Evolutionary conservation across 176 grass and related monocot genomes (phyloP).

Genomic region (Chloris gayana): DNA sequence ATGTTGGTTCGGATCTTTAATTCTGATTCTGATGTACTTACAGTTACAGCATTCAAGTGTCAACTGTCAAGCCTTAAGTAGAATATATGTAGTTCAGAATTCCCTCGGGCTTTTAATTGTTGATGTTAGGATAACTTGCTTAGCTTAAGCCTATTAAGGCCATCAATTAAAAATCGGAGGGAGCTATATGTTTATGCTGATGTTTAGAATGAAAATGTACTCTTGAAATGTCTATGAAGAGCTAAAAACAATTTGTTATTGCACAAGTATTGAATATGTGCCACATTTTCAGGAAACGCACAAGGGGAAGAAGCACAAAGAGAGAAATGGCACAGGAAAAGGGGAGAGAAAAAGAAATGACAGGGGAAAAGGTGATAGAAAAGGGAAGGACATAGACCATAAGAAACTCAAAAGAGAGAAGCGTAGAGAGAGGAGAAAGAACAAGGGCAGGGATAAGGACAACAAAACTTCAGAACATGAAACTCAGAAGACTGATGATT

Average conservation of each 20-base stretch:
- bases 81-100: neutral
- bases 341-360: conserved; percentile 32
- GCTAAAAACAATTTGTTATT: conserved; percentile 4
- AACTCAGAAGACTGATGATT: conserved; percentile 11
- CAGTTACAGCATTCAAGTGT: neutral
- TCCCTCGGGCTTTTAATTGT: neutral
- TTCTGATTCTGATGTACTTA: conserved; percentile 6
- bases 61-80: conserved; percentile 10
- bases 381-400: conserved; percentile 39
- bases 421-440: conserved; percentile 35
- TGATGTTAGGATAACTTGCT: neutral
- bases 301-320: conserved; percentile 50
- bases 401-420: conserved; percentile 50
- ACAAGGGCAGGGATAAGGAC: conserved; percentile 26
- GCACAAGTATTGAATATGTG: conserved; percentile 1
- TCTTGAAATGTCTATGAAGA: neutral
- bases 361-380: conserved; percentile 38
- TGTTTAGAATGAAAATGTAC: no score
- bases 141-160: no score
- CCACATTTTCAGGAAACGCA: conserved; percentile 51
- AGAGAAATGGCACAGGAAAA: conserved; percentile 25
- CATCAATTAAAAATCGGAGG: no score
- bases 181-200: no score
- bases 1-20: neutral
- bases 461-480: conserved; percentile 13